phyloP scores from a whole-genome alignment of 192 early-diverging fungal genomes.

The Coemansia sp. region DNA sequence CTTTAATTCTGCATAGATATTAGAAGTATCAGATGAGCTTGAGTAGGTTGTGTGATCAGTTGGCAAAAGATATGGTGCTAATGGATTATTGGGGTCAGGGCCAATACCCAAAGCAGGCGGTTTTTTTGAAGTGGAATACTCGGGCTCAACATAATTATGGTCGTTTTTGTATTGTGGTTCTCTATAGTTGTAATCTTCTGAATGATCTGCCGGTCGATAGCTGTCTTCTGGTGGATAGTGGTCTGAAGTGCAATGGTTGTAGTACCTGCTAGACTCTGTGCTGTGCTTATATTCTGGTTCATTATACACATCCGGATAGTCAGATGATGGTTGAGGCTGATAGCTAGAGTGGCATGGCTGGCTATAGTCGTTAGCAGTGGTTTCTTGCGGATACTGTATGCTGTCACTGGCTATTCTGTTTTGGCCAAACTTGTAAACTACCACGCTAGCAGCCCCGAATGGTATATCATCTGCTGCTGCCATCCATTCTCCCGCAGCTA shows the following conservation, averaged over 20 bases:
- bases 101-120: not conserved
- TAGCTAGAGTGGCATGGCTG: too few relatives aligned
- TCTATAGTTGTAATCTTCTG: not conserved
- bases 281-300: not conserved
- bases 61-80: conserved; percentile 12
- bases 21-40: not conserved
- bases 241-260: too few relatives aligned
- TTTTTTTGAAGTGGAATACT: too few relatives aligned
- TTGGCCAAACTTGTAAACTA: conserved; percentile 4
- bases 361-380: too few relatives aligned
- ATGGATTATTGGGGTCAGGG: conserved; percentile 11
- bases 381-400: too few relatives aligned
- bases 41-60: not conserved
- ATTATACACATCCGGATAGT: not conserved
- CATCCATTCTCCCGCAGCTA: too few relatives aligned
- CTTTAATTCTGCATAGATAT: conserved; percentile 2
- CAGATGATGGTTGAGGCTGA: not conserved
- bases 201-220: not conserved
- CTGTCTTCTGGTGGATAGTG: not conserved
- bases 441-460: conserved; percentile 2
- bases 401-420: too few relatives aligned
- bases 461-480: not conserved
- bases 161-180: not conserved
- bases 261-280: too few relatives aligned
- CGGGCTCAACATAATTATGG: not conserved